phyloP scores from a whole-genome alignment of 2,329 filamentous ascomycete genomes.

The Apiospora aurea region DNA sequence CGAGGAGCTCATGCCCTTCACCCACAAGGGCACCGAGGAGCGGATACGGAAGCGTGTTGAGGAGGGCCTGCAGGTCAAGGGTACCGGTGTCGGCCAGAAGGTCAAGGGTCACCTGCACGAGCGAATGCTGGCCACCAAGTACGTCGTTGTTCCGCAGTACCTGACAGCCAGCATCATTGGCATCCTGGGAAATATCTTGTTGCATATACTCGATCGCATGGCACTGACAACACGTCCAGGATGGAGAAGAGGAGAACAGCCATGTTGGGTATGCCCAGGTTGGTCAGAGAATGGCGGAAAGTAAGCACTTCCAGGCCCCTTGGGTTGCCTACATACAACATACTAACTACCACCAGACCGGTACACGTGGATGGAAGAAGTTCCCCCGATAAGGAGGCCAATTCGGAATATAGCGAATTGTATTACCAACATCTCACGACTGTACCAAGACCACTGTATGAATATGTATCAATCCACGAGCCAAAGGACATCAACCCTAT shows the following conservation, averaged over 20 bases:
- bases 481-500: not conserved
- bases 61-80: constrained; percentile 84
- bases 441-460: constrained; percentile 41
- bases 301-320: constrained; percentile 57
- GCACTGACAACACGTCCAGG: constrained; percentile 53
- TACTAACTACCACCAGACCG: constrained; percentile 52
- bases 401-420: not conserved
- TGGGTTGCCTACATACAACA: too few species aligned
- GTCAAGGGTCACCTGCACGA: constrained; percentile 98
- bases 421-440: constrained; percentile 24
- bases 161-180: not conserved
- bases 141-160: constrained; percentile 49
- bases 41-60: constrained; percentile 76
- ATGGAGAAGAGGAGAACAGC: constrained; percentile 90
- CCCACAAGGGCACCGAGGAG: constrained; percentile 76
- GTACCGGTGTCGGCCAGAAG: constrained; percentile 88
- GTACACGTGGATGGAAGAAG: constrained; percentile 63
- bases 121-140: constrained; percentile 79
- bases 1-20: constrained; percentile 79
- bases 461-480: constrained; percentile 30
- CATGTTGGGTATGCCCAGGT: constrained; percentile 92
- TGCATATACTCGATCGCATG: not conserved
- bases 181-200: not conserved
- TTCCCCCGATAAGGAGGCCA: constrained; percentile 58
- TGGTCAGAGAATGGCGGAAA: constrained; percentile 94